These are phyloP conservation scores for Bipolaris gigantea DNA, from an alignment of 2,329 filamentous ascomycete genomes.

Conservation along the genomic window DNA sequence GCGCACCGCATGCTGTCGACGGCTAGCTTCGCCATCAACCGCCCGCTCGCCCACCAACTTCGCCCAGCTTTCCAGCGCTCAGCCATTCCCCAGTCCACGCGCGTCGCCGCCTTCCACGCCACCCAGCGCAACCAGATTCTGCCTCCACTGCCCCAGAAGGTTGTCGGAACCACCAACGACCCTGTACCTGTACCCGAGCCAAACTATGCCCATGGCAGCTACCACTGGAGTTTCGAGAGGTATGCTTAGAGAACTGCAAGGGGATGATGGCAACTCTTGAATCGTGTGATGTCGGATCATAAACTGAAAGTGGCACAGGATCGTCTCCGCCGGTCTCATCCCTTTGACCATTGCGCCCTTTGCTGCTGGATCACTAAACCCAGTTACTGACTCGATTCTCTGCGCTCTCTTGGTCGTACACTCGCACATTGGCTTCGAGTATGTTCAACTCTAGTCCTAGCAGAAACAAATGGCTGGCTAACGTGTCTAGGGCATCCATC, in stretches of 20 bases:
- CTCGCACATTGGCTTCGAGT: constrained; percentile 94
- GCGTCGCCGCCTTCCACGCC: constrained; percentile 83
- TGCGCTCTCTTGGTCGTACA: constrained; percentile 84
- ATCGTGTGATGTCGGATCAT: not conserved
- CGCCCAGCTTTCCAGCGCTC: constrained; percentile 48
- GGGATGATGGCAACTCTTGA: not conserved
- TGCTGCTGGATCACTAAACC: constrained; percentile 87
- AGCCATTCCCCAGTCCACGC: constrained; percentile 45
- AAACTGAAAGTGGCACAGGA: constrained; percentile 17
- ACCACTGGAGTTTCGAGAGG: constrained; percentile 97
- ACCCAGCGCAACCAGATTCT: constrained; percentile 75
- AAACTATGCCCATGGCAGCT: constrained; percentile 82
- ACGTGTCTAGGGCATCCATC: constrained; percentile 63
- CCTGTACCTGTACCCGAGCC: constrained; percentile 72
- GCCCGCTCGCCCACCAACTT: constrained; percentile 42
- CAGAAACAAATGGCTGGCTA: constrained; percentile 7
- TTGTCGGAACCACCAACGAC: constrained; percentile 84
- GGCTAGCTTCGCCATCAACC: constrained; percentile 42
- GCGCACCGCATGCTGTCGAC: constrained; percentile 51
- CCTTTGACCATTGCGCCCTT: constrained; percentile 90
- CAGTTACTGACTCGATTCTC: constrained; percentile 80
- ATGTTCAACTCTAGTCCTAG: constrained; percentile 35
- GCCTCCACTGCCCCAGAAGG: constrained; percentile 82
- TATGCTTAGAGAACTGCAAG: constrained; percentile 32
- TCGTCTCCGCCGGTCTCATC: constrained; percentile 77